These are phyloP conservation scores for Agrocybe chaxingu DNA, from an alignment of 768 basidiomycete species.

Conservation along the genomic window DNA sequence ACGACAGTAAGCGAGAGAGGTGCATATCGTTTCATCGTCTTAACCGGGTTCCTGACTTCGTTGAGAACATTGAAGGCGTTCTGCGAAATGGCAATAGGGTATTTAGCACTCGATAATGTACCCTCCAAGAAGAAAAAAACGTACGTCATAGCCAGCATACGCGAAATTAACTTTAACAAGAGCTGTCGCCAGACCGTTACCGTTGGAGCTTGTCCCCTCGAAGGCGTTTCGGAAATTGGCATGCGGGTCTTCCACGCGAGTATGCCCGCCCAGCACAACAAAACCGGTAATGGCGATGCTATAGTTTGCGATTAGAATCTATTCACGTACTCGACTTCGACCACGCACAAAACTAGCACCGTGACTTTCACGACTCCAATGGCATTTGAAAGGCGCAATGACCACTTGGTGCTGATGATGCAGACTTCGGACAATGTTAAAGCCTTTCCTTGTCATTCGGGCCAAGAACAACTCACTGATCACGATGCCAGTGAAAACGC, in stretches of 20 bases:
- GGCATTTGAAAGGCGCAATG: constrained; percentile 31
- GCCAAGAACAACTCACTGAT: constrained; percentile 18
- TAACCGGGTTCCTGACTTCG: constrained; percentile 42
- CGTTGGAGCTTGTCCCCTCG: constrained; percentile 45
- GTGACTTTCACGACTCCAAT: constrained; percentile 30
- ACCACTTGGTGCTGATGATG: constrained; percentile 34
- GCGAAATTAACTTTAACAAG: constrained; percentile 36
- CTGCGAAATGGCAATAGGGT: constrained; percentile 3
- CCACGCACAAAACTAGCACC: constrained; percentile 27
- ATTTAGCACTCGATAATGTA: background rate
- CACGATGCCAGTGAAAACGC: constrained; percentile 27
- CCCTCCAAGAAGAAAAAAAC: background rate
- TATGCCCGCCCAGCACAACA: constrained; percentile 58
- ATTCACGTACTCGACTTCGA: background rate
- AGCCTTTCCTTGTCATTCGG: background rate
- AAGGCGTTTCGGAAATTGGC: constrained; percentile 59
- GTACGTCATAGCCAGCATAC: constrained; percentile 33
- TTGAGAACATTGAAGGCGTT: constrained; percentile 46
- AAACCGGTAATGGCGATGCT: constrained; percentile 53
- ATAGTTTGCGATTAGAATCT: background rate
- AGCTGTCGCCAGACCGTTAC: constrained; percentile 40
- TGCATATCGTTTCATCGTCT: constrained; percentile 42
- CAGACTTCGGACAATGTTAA: constrained; percentile 20
- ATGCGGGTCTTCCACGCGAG: constrained; percentile 52
- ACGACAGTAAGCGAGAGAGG: constrained; percentile 43